These are phyloP conservation scores for Septoria petroselini DNA, from an alignment of 2,329 filamentous ascomycete genomes.

Conservation along the genomic window DNA sequence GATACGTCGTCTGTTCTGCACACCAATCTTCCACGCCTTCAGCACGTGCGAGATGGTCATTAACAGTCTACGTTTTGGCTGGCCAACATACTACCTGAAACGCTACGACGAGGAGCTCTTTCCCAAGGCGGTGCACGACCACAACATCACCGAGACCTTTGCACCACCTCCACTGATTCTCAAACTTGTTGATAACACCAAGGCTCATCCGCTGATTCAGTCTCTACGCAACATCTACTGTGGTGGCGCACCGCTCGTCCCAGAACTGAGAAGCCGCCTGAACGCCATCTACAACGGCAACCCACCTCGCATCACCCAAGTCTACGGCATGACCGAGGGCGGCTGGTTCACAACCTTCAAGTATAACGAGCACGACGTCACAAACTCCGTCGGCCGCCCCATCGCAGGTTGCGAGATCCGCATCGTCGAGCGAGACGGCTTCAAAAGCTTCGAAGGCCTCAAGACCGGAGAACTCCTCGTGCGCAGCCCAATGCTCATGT, in stretches of 20 bases:
- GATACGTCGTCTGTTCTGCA: slow-evolving; percentile 47
- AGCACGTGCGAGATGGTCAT: slow-evolving; percentile 48
- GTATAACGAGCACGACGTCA: slow-evolving; percentile 41
- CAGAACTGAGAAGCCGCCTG: slow-evolving; percentile 42
- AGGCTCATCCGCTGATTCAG: slow-evolving; percentile 40
- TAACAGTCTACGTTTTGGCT: slow-evolving; percentile 47
- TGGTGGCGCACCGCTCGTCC: slow-evolving; percentile 51
- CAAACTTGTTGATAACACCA: slow-evolving; percentile 29
- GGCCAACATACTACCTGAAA: slow-evolving; percentile 49
- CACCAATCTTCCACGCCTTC: slow-evolving; percentile 56
- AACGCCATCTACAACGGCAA: slow-evolving; percentile 39
- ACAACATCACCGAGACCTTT: slow-evolving; percentile 49
- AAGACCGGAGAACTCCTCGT: slow-evolving; percentile 45
- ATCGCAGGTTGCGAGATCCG: slow-evolving; percentile 43
- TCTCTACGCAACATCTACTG: slow-evolving; percentile 47
- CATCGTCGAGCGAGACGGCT: slow-evolving; percentile 25
- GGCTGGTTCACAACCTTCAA: slow-evolving; percentile 47
- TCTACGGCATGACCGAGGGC: slow-evolving; percentile 56
- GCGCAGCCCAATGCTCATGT: slow-evolving; percentile 43
- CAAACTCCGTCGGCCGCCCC: slow-evolving; percentile 49
- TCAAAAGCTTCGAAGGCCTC: slow-evolving; percentile 45
- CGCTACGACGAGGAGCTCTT: slow-evolving; percentile 45
- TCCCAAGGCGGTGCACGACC: slow-evolving; percentile 40
- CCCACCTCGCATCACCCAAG: slow-evolving; percentile 45
- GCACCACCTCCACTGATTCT: slow-evolving; percentile 48